Evolutionary conservation across 306 rosid species (phyloP), one percentile per base, ranked within the genome.

Genomic region (Prosopis cineraria): DNA sequence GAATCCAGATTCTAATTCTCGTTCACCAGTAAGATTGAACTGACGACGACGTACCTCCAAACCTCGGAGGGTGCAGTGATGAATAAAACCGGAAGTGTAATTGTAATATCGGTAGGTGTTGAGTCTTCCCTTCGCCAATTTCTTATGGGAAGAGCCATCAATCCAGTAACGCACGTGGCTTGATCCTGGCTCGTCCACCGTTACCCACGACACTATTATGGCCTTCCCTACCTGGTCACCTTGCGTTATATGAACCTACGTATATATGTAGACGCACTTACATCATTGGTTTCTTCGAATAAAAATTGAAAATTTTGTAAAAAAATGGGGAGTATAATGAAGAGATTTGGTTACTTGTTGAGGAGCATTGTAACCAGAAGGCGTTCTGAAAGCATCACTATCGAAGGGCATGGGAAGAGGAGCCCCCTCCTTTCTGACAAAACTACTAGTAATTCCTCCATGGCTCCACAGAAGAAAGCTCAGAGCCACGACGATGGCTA

Each of bases 241-340:
- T 85, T 92, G 97, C 6, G 97, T 92, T 76, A 92, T 87, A 79
- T 92, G 97, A 85, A 94, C 97, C 98, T 94, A 78, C 17, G 6
- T 0, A 63, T 0, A 34, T 94, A 78, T 14, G 6, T 0, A 63
- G 0, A 34, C 27, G 0, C 6, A 19, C n/a, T 4, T 20, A 16
- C 20, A 20, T 7, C 34, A 33, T 7, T 62, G 17, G 7, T 31
- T 31, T 10, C 3, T 30, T 62, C 5, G 1, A 0, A 16, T 31
- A 2, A 17, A 62, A 16, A 10, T 56, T 30, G 11, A 30, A 62
- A 14, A 62, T 1, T 11, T 10, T 7, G 29, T n/a, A n/a, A 20
- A 20, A 3, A 10, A 43, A 2, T 1, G 14, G 0, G 7, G 59
- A 9, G 11, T 2, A 3, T 22, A 0, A 27, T 12, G 14, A 0